Percentiles rank a stretch among this genome's conserved stretches.
Evolutionary conservation across 495 filamentous ascomycete genomes (phyloP).

Genomic region (Penicillium pancosmium): DNA sequence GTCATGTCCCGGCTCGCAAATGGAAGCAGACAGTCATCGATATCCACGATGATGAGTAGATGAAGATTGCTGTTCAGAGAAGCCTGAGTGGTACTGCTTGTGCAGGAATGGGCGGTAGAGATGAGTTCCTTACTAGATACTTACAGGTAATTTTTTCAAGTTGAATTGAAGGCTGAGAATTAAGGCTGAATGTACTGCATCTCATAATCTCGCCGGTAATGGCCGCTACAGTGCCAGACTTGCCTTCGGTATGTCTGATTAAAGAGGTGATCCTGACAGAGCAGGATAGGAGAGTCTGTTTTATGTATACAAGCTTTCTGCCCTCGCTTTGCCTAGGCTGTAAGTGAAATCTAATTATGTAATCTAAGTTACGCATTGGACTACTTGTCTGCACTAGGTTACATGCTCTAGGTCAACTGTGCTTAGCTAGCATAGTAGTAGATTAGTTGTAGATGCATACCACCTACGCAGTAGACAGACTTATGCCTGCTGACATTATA

Average conservation of each 20-base stretch:
- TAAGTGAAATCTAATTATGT: no score
- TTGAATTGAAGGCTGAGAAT: neutral
- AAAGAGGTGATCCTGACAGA: neutral
- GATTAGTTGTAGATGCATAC: no score
- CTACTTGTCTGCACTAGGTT: no score
- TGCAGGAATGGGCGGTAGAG: slow-evolving; percentile 7
- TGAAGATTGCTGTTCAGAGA: slow-evolving; percentile 29
- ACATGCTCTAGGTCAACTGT: no score
- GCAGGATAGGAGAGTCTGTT: no score
- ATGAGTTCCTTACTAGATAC: slow-evolving; percentile 6
- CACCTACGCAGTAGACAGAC: no score
- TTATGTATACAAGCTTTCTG: no score
- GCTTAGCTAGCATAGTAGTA: no score
- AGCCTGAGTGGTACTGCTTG: slow-evolving; percentile 13
- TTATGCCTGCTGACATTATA: no score
- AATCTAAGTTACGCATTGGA: no score
- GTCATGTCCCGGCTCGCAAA: slow-evolving; percentile 56
- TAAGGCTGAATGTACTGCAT: neutral
- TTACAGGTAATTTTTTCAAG: slow-evolving; percentile 1
- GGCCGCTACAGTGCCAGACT: neutral
- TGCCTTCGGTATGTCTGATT: neutral
- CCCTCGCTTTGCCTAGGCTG: no score
- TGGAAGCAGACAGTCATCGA: slow-evolving; percentile 55
- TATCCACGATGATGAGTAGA: slow-evolving; percentile 57
- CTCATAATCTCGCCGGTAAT: neutral